phyloP scores from a whole-genome alignment of 192 early-diverging fungal genomes.

The Umbelopsis vinacea region DNA sequence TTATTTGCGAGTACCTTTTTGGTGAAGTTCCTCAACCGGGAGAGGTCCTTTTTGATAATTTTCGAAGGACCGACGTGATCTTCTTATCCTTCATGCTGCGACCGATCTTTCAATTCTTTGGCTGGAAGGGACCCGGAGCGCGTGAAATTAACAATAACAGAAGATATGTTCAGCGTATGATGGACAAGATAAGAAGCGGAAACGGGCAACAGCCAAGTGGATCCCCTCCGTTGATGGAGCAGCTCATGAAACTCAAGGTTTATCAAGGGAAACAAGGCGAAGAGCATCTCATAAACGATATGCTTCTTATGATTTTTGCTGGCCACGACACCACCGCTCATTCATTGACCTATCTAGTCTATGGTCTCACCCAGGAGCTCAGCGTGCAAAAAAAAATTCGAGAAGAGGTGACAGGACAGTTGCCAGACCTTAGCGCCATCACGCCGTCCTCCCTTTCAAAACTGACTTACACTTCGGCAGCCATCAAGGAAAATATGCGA shows the following conservation, averaged over 20 bases:
- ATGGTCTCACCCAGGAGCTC: constrained; percentile 39
- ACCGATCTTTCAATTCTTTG: background rate
- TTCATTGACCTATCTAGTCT: constrained; percentile 30
- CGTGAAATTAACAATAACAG: background rate
- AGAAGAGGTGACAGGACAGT: constrained; percentile 24
- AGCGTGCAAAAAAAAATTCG: constrained; percentile 33
- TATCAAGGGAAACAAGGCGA: background rate
- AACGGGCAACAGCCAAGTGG: background rate
- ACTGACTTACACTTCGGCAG: constrained; percentile 6
- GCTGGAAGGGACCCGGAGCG: background rate
- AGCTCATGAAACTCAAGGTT: background rate
- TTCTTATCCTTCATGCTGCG: background rate
- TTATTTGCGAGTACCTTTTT: constrained; percentile 28
- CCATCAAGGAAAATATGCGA: constrained; percentile 14
- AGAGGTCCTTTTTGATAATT: background rate
- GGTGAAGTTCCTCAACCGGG: background rate
- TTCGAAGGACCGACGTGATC: constrained; percentile 7
- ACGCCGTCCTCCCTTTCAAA: background rate
- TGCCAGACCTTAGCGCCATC: background rate
- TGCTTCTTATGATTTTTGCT: constrained; percentile 49
- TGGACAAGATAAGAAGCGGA: background rate
- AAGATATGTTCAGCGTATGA: background rate
- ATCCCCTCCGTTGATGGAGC: background rate
- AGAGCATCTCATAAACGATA: constrained; percentile 38
- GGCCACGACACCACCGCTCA: constrained; percentile 53